A percentile compares a stretch with the other conserved stretches of the same genome.
Evolutionary conservation across 2,329 filamentous ascomycete genomes (phyloP).

Genomic region (Trichophyton schoenleinii): DNA sequence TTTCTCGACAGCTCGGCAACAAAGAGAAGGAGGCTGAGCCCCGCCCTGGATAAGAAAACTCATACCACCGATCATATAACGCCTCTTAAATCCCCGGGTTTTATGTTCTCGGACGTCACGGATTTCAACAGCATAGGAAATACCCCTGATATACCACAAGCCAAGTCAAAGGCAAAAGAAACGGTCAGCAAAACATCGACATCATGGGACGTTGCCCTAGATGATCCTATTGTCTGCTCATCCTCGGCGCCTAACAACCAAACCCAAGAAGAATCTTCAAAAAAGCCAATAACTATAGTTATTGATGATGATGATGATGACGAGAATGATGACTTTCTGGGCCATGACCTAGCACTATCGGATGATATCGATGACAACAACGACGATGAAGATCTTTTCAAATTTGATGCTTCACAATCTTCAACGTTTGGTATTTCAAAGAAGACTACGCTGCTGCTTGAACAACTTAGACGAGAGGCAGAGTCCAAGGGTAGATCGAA

Average conservation of each 20-base stretch:
- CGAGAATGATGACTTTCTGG: constrained; percentile 10
- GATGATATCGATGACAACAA: constrained; percentile 2
- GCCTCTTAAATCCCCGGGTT: neutral
- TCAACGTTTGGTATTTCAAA: constrained; percentile 24
- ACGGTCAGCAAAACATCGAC: neutral
- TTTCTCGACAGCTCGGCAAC: constrained; percentile 5
- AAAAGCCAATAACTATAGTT: constrained; percentile 21
- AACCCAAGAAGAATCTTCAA: constrained; percentile 6
- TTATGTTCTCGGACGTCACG: constrained; percentile 3
- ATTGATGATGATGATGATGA: constrained; percentile 26
- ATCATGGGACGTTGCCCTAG: constrained; percentile 17
- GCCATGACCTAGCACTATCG: neutral
- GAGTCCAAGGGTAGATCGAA: constrained; percentile 7
- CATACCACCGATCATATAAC: constrained; percentile 6
- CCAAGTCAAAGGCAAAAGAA: neutral
- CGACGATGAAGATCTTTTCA: constrained; percentile 16
- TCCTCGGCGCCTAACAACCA: constrained; percentile 25
- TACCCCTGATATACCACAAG: constrained; percentile 1
- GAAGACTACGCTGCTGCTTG: constrained; percentile 30
- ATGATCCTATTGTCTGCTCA: constrained; percentile 33
- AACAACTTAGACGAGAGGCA: constrained; percentile 19
- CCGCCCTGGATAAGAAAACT: constrained; percentile 13
- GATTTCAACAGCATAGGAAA: neutral
- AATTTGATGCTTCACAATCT: constrained; percentile 12
- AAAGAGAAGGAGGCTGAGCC: constrained; percentile 22